These are phyloP conservation scores for Wickerhamiella azyma DNA, from an alignment of 805 yeast genomes.

Conservation along the genomic window DNA sequence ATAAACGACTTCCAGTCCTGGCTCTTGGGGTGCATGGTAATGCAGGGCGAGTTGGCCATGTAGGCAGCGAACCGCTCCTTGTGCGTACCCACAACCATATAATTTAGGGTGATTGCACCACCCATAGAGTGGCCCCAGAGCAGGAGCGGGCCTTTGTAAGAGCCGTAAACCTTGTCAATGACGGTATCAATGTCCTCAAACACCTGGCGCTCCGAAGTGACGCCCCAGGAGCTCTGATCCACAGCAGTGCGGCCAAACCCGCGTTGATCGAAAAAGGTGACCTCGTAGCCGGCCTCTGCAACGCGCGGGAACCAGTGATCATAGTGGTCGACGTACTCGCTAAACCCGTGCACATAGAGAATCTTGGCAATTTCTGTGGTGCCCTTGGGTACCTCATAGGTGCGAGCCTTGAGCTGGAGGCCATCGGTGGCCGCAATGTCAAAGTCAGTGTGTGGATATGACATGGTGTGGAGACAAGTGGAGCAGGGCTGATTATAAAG, in stretches of 20 bases:
- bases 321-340: conserved; percentile 25
- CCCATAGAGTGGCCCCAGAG: conserved; percentile 30
- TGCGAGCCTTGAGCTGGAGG: conserved; percentile 11
- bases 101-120: conserved; percentile 27
- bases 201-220: conserved; percentile 23
- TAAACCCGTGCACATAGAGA: conserved; percentile 28
- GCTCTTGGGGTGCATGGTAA: conserved; percentile 16
- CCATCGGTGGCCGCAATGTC: conserved; percentile 15
- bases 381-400: conserved; percentile 15
- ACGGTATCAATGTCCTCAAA: conserved; percentile 25
- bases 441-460: conserved; percentile 10
- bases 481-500: not conserved
- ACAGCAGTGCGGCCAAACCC: conserved; percentile 28
- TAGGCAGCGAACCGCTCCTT: conserved; percentile 24
- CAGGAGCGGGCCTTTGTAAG: conserved; percentile 19
- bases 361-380: conserved; percentile 19
- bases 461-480: not conserved
- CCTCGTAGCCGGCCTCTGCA: conserved; percentile 24
- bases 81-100: conserved; percentile 25
- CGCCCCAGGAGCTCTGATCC: conserved; percentile 21
- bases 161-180: conserved; percentile 14
- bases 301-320: conserved; percentile 22
- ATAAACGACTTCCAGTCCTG: conserved; percentile 14
- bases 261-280: conserved; percentile 28
- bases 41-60: conserved; percentile 25